Base-by-base conservation (phyloP, 2,329 filamentous ascomycete genomes). In the Aaosphaeria pasadenensis region DNA sequence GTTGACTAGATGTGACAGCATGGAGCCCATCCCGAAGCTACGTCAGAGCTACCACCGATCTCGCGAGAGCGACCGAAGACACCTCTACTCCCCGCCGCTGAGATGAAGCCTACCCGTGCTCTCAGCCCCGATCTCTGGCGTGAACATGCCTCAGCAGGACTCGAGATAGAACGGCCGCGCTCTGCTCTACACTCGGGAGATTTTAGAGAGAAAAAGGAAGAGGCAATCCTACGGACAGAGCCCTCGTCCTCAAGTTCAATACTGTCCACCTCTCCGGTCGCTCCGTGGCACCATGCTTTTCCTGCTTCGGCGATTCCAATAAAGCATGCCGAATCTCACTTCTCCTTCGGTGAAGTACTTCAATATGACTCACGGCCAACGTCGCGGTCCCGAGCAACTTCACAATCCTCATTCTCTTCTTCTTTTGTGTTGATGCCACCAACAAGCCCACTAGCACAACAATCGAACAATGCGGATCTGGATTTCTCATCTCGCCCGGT, bases 401-500 rank as follows among this genome's bases (percentile, higher is more conserved):
- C 74, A 32, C 71, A 73, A 49, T 90, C 86, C 6, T 88, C 89
- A 1, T 77, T 88, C 11, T 86, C 88, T 0, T 87, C 85, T 2
- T 91, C 84, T 58, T 96, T 96, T 67, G 79, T 88, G 31, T 87
- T 95, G 52, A 87, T 92, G 70, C 83, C 89, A 2, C 92, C 94
- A 0, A 97, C 94, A 2, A 97, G 91, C 60, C 94, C 94, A 11
- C 76, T 99, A 7, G 91, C 95, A 1, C 86, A 96, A 62, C 90
- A 91, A 39, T 84, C 90, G 61, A 95, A 86, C 71, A 94, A 91
- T 57, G 86, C 89, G 5, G 89, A 94, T 56, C 64, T 87, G 24
- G 85, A 89, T 49, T 76, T 87, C 42, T 77, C 82, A 2, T 75
- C 80, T 5, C 57, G 55, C 36, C 60, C 53, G 75, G 47, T 49